Base-by-base conservation (phyloP, 2,329 filamentous ascomycete species). In the Penicillium rolfsii region DNA sequence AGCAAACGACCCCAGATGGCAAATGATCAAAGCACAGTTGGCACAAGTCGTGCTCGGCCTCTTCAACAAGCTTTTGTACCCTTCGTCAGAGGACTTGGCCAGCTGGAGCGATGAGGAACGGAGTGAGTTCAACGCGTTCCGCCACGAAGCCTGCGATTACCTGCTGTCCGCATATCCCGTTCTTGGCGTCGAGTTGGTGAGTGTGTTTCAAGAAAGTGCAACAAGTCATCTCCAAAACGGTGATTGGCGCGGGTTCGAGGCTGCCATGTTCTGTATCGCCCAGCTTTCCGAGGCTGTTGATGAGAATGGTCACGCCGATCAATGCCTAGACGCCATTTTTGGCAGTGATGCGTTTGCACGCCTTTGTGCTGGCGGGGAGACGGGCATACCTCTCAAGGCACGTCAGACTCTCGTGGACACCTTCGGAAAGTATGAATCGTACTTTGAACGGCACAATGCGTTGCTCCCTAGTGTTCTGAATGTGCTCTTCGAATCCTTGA, bases 141-240 rank as follows among this genome's bases (percentile, higher is more conserved):
- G 80, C 19, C 75, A 76, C 30, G 78, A 81, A 48, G 78, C 76
- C n/a, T 76, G 76, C 52, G 80, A 81, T 61, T 81, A 80, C 55
- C 70, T 81, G 11, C 72, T 80, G 14, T 75, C 78, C 6, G 74
- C 75, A 1, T 81, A 80, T 64, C 75, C 77, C 0, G 73, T 80
- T 26, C 63, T 81, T 11, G 80, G 80, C 0, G 71, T 77, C 26
- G 76, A 76, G 5, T 62, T 81, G 35, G 72, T 80, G 24, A 72
- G 76, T 40, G 74, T 79, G 4, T 77, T 81, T 50, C 75, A 79
- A 52, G 71, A 76, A 57, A 73, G 69, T 46, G 73, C 78, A 38
- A 70, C 69, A 14, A 64, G 67, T 4, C 71, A 77, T 12, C 68
- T 77, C n/a, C 50, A 65, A 24, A 68, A 64, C 24, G 67, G 71